Evolutionary conservation across 1,284 basidiomycete genomes (phyloP).

Genomic region (Lignosus rhinocerotis): DNA sequence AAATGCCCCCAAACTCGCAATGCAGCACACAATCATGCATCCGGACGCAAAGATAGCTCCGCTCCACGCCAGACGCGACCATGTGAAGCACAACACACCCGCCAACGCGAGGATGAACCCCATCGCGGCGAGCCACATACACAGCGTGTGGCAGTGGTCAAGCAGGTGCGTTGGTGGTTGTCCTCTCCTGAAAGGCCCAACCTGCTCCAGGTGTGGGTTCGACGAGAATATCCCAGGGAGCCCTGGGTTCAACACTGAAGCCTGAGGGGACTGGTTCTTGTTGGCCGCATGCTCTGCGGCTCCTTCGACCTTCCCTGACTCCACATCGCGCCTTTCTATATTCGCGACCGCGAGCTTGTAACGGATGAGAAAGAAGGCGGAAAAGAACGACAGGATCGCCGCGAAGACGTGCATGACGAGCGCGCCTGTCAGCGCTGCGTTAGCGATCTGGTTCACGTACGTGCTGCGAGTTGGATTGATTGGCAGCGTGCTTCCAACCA

Average conservation of each 20-base stretch:
- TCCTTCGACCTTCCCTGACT: not conserved
- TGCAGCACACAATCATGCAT: slow-evolving; percentile 39
- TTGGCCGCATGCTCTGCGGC: not conserved
- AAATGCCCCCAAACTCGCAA: slow-evolving; percentile 25
- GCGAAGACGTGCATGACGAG: slow-evolving; percentile 54
- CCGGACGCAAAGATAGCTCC: slow-evolving; percentile 44
- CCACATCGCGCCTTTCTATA: slow-evolving; percentile 34
- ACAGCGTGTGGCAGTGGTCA: slow-evolving; percentile 46
- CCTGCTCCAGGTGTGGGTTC: slow-evolving; percentile 40
- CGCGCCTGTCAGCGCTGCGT: slow-evolving; percentile 48
- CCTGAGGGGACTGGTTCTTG: not conserved
- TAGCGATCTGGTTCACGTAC: slow-evolving; percentile 37
- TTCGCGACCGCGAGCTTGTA: slow-evolving; percentile 54
- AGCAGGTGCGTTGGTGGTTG: slow-evolving; percentile 44
- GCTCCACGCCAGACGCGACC: slow-evolving; percentile 43
- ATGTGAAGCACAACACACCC: slow-evolving; percentile 51
- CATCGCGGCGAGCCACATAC: slow-evolving; percentile 42
- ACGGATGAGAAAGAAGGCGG: slow-evolving; percentile 53
- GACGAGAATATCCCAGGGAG: slow-evolving; percentile 28
- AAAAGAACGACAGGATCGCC: slow-evolving; percentile 58
- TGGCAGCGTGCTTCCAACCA: slow-evolving; percentile 44
- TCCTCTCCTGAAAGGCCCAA: slow-evolving; percentile 37
- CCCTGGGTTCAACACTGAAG: not conserved
- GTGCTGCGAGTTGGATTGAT: slow-evolving; percentile 9
- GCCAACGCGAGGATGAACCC: slow-evolving; percentile 50